These are phyloP conservation scores for Gleditsia sinensis DNA, from an alignment of 306 rosid species.

Conservation along the genomic window DNA sequence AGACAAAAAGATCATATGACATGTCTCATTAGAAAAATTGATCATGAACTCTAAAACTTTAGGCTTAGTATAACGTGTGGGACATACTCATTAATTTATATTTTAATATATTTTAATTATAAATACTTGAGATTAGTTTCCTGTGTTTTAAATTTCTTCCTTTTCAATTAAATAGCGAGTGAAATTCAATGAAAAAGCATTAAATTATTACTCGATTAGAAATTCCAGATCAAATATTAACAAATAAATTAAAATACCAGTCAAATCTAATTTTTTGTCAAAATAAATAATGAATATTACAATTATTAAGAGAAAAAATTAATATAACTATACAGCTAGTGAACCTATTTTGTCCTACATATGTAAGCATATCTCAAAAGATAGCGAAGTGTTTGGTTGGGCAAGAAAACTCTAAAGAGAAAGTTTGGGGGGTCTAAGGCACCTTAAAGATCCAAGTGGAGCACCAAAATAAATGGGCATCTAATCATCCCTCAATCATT, in stretches of 20 bases:
- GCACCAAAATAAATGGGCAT: conserved; percentile 38
- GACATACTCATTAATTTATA: neutral
- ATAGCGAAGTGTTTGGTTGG: neutral
- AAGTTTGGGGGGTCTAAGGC: neutral
- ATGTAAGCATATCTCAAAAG: neutral
- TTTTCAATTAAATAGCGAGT: no score
- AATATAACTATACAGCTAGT: neutral
- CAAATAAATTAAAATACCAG: neutral
- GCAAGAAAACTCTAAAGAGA: neutral
- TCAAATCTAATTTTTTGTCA: neutral
- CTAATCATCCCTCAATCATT: conserved; percentile 41
- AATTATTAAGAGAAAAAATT: neutral
- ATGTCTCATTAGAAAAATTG: neutral
- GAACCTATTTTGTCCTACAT: neutral
- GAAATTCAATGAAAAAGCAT: neutral
- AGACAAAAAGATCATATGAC: neutral
- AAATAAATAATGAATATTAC: no score
- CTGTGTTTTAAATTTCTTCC: no score
- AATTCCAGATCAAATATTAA: neutral
- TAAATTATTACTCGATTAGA: no score
- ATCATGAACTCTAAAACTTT: neutral
- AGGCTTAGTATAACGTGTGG: neutral
- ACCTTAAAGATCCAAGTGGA: conserved; percentile 24
- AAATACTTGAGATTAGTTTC: neutral
- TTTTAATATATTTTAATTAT: no score